These are phyloP conservation scores for Pseudopediastrum boryanum DNA, from an alignment of 139 green algal genomes.

Conservation along the genomic window DNA sequence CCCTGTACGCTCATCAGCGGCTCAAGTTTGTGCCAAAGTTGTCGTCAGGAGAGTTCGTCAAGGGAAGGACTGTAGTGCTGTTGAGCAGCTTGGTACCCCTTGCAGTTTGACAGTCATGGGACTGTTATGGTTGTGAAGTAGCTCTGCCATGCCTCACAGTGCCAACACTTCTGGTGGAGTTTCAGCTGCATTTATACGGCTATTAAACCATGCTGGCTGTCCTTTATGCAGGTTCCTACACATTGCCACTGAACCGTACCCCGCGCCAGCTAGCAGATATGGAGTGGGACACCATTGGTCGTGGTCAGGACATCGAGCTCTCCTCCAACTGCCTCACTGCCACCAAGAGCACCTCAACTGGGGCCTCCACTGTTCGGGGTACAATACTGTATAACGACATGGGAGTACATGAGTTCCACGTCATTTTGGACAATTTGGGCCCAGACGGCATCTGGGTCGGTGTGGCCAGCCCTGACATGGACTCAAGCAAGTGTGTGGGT, in stretches of 20 bases:
- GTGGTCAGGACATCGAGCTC: constrained; percentile 57
- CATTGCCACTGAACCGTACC: constrained; percentile 57
- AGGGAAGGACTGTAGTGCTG: no score
- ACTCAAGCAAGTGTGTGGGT: constrained; percentile 50
- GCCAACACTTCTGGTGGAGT: no score
- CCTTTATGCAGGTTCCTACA: constrained; percentile 47
- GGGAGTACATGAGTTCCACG: constrained; percentile 64
- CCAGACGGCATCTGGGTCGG: constrained; percentile 70
- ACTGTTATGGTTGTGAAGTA: no score
- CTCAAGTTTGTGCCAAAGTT: no score
- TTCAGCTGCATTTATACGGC: no score
- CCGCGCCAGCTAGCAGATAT: constrained; percentile 51
- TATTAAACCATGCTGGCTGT: no score
- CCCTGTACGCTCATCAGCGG: no score
- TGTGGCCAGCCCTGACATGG: constrained; percentile 51
- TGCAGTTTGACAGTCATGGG: no score
- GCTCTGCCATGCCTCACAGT: no score
- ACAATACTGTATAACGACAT: constrained; percentile 59
- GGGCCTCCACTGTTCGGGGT: constrained; percentile 54
- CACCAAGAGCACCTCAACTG: constrained; percentile 52
- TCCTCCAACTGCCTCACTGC: constrained; percentile 68
- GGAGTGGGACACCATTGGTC: constrained; percentile 66
- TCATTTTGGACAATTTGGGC: constrained; percentile 65
- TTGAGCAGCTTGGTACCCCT: no score
- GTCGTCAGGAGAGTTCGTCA: no score